Conservation (phyloP, 768 basidiomycete species). For the Gautieria morchelliformis region DNA sequence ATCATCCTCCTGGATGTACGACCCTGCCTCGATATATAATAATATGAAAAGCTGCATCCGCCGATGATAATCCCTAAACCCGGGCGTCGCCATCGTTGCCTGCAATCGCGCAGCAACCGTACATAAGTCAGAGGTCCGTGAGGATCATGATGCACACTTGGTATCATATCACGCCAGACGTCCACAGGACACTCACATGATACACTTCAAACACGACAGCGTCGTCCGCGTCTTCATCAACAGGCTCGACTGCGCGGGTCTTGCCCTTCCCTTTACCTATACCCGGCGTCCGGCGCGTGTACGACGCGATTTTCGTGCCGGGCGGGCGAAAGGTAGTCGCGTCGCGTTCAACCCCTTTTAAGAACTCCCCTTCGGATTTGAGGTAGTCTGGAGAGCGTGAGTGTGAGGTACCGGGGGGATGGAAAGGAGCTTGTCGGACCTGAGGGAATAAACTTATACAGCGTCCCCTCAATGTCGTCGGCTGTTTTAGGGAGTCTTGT, state of each 20-base stretch:
- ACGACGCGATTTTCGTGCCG: conserved; percentile 69
- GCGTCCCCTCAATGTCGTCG: conserved; percentile 76
- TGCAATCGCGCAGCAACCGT: conserved; percentile 20
- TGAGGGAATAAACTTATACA: conserved; percentile 69
- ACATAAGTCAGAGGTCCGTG: background rate
- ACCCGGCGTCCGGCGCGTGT: conserved; percentile 47
- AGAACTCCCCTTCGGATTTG: conserved; percentile 58
- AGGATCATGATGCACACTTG: background rate
- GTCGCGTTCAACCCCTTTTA: conserved; percentile 63
- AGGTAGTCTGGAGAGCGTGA: conserved; percentile 45
- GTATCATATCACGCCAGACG: background rate
- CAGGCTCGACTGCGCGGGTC: conserved; percentile 19
- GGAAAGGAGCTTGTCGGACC: conserved; percentile 31
- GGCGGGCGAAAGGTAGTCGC: conserved; percentile 68
- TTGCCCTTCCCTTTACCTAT: conserved; percentile 47
- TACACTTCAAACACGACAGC: conserved; percentile 81
- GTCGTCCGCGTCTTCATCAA: conserved; percentile 43
- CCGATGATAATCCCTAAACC: conserved; percentile 85
- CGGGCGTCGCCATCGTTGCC: conserved; percentile 78
- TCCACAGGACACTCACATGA: conserved; percentile 48
- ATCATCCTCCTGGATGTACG: conserved; percentile 90
- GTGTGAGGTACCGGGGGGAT: background rate
- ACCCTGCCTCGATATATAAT: conserved; percentile 91
- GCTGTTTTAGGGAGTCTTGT: conserved; percentile 60
- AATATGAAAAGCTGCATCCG: conserved; percentile 92